Evolutionary conservation across 331 rosid genomes (phyloP).

Genomic region (Quercus lobata): DNA sequence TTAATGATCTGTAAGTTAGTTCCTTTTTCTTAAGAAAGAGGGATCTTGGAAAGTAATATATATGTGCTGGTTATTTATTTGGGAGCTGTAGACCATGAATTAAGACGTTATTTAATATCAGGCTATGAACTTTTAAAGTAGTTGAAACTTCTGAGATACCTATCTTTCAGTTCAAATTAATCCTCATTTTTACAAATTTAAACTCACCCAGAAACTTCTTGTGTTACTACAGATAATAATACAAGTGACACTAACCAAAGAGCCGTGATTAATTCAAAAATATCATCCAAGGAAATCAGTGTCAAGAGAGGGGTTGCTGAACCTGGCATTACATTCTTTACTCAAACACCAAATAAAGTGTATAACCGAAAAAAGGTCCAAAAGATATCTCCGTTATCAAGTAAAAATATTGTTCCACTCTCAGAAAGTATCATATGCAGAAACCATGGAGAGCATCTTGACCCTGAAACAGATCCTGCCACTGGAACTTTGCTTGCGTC

Average conservation of each 20-base stretch:
- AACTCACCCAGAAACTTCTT: conserved; percentile 19
- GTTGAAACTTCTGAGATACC: background rate
- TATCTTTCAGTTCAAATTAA: conserved; percentile 1
- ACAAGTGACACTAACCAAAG: conserved; percentile 18
- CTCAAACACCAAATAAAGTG: conserved; percentile 36
- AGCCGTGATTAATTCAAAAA: conserved; percentile 20
- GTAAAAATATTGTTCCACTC: conserved; percentile 19
- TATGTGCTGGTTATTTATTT: background rate
- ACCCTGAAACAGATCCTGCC: conserved; percentile 27
- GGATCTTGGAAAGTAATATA: background rate
- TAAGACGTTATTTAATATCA: background rate
- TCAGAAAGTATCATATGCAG: conserved; percentile 29
- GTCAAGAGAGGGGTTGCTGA: conserved; percentile 27
- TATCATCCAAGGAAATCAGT: conserved; percentile 29
- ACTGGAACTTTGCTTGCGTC: conserved; percentile 18
- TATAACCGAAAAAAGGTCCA: conserved; percentile 52
- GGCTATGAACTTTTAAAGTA: conserved; percentile 1
- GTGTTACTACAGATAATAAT: conserved; percentile 26
- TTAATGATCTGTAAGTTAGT: background rate
- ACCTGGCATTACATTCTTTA: conserved; percentile 22
- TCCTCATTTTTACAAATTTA: conserved; percentile 8
- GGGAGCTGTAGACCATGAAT: background rate
- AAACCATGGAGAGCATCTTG: conserved; percentile 27
- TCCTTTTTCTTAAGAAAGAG: background rate
- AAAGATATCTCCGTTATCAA: conserved; percentile 20